Base-by-base conservation (phyloP, 768 basidiomycete genomes). In the Candolleomyces eurysporus region DNA sequence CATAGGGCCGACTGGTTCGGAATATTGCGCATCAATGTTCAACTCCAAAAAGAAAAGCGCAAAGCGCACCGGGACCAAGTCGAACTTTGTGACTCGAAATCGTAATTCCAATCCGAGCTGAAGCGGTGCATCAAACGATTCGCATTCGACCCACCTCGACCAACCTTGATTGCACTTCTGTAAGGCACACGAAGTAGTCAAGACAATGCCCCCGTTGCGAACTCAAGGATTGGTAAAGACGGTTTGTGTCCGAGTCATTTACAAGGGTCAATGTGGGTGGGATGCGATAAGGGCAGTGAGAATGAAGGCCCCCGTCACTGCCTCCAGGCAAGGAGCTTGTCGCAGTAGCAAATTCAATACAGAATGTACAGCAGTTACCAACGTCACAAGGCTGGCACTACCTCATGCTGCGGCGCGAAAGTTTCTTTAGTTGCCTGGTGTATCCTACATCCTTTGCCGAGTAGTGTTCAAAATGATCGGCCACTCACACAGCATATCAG, bases 1-100 rank as follows among this genome's bases (percentile, higher is more conserved):
- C 55, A 48, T 49, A 11, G 39, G 51, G 52, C 61, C 60, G 61
- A 51, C 61, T 57, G 48, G 56, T 46, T 61, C 61, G 61, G 61
- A 52, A 39, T 61, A 8, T 36, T 22, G 57, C 57, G 32, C 22
- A 40, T 42, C 36, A 56, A 21, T 36, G 32, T 56, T 56, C 9
- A 19, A 14, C 31, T 43, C 36, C 40, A 53, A 16, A 53, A 32
- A 36, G 52, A 31, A 54, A 39, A 17, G 40, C 21, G 39, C 54
- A 43, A 36, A 39, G 39, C 36, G 39, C 54, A 31, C 36, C 53
- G 53, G 39, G 4, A n/a, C 53, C 36, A 55, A 55, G 32, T 39
- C 53, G 32, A 43, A 56, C n/a, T 7, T 36, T 36, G 39, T 56
- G 54, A 56, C 54, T 56, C 54, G 54, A 39, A 19, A 26, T 56